Percentiles rank a stretch among this genome's conserved stretches.
Evolutionary conservation across 305 asterid species (phyloP).

Genomic region (Fraxinus greggii): DNA sequence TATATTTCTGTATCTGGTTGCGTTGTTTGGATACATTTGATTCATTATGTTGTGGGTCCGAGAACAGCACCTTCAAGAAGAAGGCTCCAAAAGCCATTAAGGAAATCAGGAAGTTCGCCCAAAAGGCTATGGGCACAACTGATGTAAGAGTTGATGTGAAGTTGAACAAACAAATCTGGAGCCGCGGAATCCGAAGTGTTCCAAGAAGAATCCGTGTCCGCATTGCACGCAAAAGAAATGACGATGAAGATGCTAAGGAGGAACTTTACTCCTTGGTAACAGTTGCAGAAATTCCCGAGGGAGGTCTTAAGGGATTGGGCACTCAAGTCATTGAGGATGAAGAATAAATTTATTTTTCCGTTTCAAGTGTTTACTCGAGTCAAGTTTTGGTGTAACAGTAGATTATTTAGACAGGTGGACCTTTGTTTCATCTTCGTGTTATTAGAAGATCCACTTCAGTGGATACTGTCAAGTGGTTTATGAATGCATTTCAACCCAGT

Average conservation of each 20-base stretch:
- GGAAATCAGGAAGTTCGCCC: slow-evolving; percentile 55
- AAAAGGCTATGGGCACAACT: slow-evolving; percentile 56
- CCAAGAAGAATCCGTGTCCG: slow-evolving; percentile 60
- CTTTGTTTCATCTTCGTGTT: not conserved
- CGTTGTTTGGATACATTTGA: not conserved
- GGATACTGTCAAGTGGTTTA: not conserved
- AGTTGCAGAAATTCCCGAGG: slow-evolving; percentile 51
- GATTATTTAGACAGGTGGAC: not conserved
- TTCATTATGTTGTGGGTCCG: not conserved
- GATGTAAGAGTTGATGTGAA: slow-evolving; percentile 58
- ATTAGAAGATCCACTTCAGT: not conserved
- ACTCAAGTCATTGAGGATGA: slow-evolving; percentile 51
- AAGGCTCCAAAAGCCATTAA: slow-evolving; percentile 61
- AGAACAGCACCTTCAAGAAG: slow-evolving; percentile 56
- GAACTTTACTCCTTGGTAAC: slow-evolving; percentile 66
- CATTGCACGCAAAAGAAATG: slow-evolving; percentile 57
- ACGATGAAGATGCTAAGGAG: slow-evolving; percentile 65
- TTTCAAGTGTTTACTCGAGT: slow-evolving; percentile 17
- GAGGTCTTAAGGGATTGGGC: slow-evolving; percentile 55
- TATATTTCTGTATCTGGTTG: not conserved
- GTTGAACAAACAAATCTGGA: slow-evolving; percentile 57
- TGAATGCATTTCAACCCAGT: not conserved
- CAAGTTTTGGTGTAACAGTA: slow-evolving; percentile 27
- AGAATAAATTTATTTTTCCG: slow-evolving; percentile 27
- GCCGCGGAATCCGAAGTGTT: slow-evolving; percentile 58